Percentiles rank a stretch among this genome's conserved stretches.
phyloP scores from a whole-genome alignment of 148 eudicot species.

The Chenopodium formosanum region DNA sequence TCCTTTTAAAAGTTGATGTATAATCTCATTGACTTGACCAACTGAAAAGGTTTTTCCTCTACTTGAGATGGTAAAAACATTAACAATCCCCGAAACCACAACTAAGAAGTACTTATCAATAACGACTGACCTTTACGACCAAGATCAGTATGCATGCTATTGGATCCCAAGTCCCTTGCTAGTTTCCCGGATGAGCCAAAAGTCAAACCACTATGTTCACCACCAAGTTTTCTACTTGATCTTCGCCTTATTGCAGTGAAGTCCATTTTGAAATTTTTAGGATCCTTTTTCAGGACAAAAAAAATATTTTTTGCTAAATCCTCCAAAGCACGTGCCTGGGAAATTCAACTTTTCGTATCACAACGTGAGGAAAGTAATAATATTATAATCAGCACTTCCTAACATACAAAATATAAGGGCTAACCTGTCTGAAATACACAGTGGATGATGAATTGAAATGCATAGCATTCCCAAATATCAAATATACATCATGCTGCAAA shows the following conservation, averaged over 20 bases:
- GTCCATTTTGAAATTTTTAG: slow-evolving; percentile 54
- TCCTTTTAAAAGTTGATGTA: not conserved
- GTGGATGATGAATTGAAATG: slow-evolving; percentile 68
- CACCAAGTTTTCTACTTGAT: slow-evolving; percentile 45
- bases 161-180: slow-evolving; percentile 29
- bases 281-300: slow-evolving; percentile 54
- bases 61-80: not conserved
- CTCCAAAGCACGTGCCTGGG: slow-evolving; percentile 76
- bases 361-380: not conserved
- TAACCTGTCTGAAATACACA: slow-evolving; percentile 79
- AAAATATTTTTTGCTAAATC: slow-evolving; percentile 74
- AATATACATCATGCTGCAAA: slow-evolving; percentile 71
- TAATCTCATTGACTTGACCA: not conserved
- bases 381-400: not conserved
- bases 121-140: slow-evolving; percentile 25
- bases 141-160: slow-evolving; percentile 9
- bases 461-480: slow-evolving; percentile 79
- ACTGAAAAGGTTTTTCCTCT: not conserved
- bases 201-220: slow-evolving; percentile 31
- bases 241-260: slow-evolving; percentile 53
- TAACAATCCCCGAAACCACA: not conserved
- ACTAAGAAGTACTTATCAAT: not conserved
- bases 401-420: not conserved
- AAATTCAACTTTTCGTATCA: slow-evolving; percentile 2
- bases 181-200: slow-evolving; percentile 23